Conservation (phyloP, 2,329 filamentous ascomycete genomes). For the Xylariaceae sp. region DNA sequence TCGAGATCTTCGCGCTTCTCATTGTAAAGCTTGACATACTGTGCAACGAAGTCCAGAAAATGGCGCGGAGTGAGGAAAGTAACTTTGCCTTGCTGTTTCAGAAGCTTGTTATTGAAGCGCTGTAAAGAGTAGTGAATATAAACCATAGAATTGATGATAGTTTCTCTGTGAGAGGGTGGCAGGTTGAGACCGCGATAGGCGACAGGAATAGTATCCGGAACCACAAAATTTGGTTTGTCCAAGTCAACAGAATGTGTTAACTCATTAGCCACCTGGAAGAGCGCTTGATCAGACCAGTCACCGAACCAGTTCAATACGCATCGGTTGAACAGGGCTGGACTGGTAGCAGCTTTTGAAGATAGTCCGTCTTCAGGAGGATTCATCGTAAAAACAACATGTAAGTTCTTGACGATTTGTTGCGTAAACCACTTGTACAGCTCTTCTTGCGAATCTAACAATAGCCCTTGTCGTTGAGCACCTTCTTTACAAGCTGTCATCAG, state of each 20-base stretch:
- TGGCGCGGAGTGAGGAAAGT: conserved; percentile 96
- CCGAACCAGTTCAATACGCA: conserved; percentile 99
- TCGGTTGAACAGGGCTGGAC: conserved; percentile 97
- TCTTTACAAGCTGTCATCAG: conserved; percentile 99
- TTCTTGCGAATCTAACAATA: conserved; percentile 95
- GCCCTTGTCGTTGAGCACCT: conserved; percentile 92
- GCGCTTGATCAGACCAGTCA: conserved; percentile 98
- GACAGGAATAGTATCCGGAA: conserved; percentile 90
- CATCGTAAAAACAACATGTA: conserved; percentile 99
- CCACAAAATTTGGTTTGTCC: conserved; percentile 82
- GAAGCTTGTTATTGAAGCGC: conserved; percentile 84
- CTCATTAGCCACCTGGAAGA: conserved; percentile 97
- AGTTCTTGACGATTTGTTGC: conserved; percentile 97
- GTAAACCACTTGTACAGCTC: conserved; percentile 99
- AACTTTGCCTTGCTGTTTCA: conserved; percentile 89
- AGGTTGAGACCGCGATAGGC: conserved; percentile 86
- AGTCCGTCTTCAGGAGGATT: conserved; percentile 96
- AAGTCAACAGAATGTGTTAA: conserved; percentile 96
- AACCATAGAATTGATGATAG: conserved; percentile 97
- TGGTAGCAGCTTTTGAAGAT: conserved; percentile 95
- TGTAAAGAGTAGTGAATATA: conserved; percentile 97
- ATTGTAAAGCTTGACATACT: conserved; percentile 96
- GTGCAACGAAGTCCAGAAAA: conserved; percentile 96
- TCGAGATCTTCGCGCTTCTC: conserved; percentile 98
- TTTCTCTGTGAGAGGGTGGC: conserved; percentile 88